Base-by-base conservation (phyloP, 257 asterid genomes). In the Lithospermum erythrorhizon region DNA sequence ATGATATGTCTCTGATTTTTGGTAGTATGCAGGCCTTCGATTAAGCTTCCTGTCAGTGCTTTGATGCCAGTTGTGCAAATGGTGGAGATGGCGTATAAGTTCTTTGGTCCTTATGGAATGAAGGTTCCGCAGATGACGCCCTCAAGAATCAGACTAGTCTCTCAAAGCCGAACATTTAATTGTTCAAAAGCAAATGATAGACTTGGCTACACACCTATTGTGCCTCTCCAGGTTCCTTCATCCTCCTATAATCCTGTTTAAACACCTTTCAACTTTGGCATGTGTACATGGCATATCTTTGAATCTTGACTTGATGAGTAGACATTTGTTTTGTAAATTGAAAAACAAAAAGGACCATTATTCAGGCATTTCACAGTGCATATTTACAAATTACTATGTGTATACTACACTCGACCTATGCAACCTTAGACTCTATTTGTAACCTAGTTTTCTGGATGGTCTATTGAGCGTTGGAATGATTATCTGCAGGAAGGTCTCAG, bases 61-160 rank as follows among this genome's bases (percentile, higher is more conserved):
- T 68, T 84, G 93, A 84, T 91, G 97, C 98, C 97, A 69, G 80
- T 88, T 71, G 98, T 95, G 59, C 76, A 72, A 67, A 23, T 89
- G 81, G 94, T 84, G 81, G 97, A 89, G 89, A 61, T 73, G 64
- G 68, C 70, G 19, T 91, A 91, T 71, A 89, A 80, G 74, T 58
- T 84, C 23, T 73, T 86, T 61, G 97, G 75, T 22, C 90, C 90
- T 18, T 89, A 79, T 70, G 97, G 98, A 62, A 91, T 91, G 98
- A 89, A 81, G 78, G 98, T 89, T 71, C 97, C 97, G 0, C 97
- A 91, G 82, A 75, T 91, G 70, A 91, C 90, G 65, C 98, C 98
- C 59, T 89, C 98, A 60, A 79, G 98, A 84, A 73, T 91, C 70
- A 83, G 98, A 68, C 87, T 91, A 70, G 75, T 91, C 55, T 86